A percentile compares a stretch with the other conserved stretches of the same genome.
Evolutionary conservation across 192 early-diverging fungal genomes (phyloP).

Genomic region (Coemansia sp.): DNA sequence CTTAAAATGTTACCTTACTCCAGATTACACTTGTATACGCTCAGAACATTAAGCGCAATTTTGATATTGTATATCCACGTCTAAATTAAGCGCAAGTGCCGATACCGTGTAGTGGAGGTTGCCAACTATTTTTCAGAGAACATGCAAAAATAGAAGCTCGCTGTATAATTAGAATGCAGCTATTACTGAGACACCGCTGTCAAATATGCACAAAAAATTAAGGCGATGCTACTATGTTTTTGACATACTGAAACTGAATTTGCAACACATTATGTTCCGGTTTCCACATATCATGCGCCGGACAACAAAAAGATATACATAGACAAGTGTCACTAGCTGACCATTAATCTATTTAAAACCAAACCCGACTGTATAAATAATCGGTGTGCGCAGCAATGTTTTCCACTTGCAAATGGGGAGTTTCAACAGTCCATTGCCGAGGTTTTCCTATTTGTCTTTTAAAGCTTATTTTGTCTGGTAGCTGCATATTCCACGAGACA

Average conservation of each 20-base stretch:
- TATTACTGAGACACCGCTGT: background rate
- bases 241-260: background rate
- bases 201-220: background rate
- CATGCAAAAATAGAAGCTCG: background rate
- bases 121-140: background rate
- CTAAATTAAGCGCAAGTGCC: too few relatives aligned
- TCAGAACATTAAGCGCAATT: too few relatives aligned
- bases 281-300: background rate
- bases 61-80: too few relatives aligned
- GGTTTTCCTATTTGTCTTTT: background rate
- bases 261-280: too few relatives aligned
- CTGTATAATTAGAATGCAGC: background rate
- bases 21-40: too few relatives aligned
- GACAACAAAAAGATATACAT: background rate
- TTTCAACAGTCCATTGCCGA: background rate
- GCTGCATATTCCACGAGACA: background rate
- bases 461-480: background rate
- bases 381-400: background rate
- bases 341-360: constrained; percentile 1
- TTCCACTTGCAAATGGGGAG: background rate
- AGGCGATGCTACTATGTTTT: background rate
- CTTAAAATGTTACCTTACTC: too few relatives aligned
- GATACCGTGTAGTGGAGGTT: background rate
- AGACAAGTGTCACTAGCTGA: constrained; percentile 6
- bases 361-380: background rate